Percentiles rank a stretch among this genome's conserved stretches.
Conservation (phyloP, 805 yeast genomes). For the Huiozyma sinensis region DNA sequence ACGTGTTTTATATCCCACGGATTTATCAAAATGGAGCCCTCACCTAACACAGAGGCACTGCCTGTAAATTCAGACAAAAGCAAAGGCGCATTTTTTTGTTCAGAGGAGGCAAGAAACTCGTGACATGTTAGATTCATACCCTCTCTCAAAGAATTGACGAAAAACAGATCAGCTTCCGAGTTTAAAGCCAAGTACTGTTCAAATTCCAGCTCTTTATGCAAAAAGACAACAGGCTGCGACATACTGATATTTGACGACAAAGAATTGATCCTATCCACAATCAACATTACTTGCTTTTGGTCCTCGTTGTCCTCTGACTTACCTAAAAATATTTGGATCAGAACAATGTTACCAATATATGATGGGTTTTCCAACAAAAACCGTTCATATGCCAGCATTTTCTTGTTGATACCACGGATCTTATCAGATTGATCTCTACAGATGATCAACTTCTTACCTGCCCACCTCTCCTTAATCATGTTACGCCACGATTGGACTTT, state of each 20-base stretch:
- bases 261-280: constrained; percentile 80
- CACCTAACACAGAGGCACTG: constrained; percentile 64
- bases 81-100: constrained; percentile 64
- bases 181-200: constrained; percentile 81
- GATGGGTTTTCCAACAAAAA: constrained; percentile 66
- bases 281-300: constrained; percentile 61
- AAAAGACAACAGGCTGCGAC: constrained; percentile 73
- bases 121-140: constrained; percentile 97
- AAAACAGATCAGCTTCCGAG: constrained; percentile 76
- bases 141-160: constrained; percentile 86
- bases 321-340: constrained; percentile 76
- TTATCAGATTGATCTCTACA: constrained; percentile 83
- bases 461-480: constrained; percentile 73
- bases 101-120: constrained; percentile 74
- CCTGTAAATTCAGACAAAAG: constrained; percentile 91
- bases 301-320: constrained; percentile 46
- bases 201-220: constrained; percentile 82
- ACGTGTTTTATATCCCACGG: constrained; percentile 80
- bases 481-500: constrained; percentile 55
- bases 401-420: constrained; percentile 81
- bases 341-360: constrained; percentile 54
- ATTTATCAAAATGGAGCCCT: constrained; percentile 68
- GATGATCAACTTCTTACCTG: constrained; percentile 55
- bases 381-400: constrained; percentile 74
- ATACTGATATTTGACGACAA: constrained; percentile 59